Conservation (phyloP, 192 early-diverging fungal genomes). For the Gamsiella multidivaricata region DNA sequence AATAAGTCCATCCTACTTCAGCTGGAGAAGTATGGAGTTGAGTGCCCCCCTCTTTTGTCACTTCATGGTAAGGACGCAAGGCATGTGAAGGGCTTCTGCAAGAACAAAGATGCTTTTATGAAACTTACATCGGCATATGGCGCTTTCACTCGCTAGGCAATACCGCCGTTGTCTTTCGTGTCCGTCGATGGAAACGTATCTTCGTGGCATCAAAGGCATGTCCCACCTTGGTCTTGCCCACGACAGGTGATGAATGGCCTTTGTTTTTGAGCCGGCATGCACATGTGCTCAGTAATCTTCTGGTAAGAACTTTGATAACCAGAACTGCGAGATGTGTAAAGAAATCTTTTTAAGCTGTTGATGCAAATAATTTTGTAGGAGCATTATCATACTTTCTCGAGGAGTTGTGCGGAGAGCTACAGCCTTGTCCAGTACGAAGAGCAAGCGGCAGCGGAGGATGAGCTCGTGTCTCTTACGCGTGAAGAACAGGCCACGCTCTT, state of each 20-base stretch:
- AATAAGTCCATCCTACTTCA: conserved; percentile 29
- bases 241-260: conserved; percentile 7
- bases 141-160: conserved; percentile 6
- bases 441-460: conserved; percentile 2
- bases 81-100: conserved; percentile 4
- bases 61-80: conserved; percentile 23
- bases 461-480: background rate
- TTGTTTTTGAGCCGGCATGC: conserved; percentile 14
- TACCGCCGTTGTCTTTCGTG: conserved; percentile 16
- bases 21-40: conserved; percentile 27
- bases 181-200: conserved; percentile 15
- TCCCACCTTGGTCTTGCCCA: conserved; percentile 10
- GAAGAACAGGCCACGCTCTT: background rate
- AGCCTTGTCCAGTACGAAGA: conserved; percentile 3
- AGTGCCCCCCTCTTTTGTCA: conserved; percentile 22
- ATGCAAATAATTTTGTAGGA: conserved; percentile 11
- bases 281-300: conserved; percentile 6
- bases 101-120: background rate
- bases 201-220: conserved; percentile 14
- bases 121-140: conserved; percentile 8
- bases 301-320: conserved; percentile 9
- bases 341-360: background rate
- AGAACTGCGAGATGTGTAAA: background rate
- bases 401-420: background rate
- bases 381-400: conserved; percentile 7